Base-by-base conservation (phyloP, 2,329 filamentous ascomycete species). In the Hypoxylon sp. region DNA sequence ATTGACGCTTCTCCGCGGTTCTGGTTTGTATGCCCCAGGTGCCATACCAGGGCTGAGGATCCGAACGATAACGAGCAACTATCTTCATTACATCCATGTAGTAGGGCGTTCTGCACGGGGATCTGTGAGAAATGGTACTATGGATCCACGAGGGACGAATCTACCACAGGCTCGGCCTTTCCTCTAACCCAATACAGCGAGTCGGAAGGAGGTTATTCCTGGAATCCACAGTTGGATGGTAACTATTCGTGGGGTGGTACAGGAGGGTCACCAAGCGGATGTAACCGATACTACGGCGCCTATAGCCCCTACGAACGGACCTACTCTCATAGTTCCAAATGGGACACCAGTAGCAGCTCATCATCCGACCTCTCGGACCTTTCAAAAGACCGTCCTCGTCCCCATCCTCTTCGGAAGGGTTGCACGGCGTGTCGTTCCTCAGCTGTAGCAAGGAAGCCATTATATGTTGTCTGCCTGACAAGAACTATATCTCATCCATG, bases 171-270 rank as follows among this genome's bases (percentile, higher is more conserved):
- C n/a, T 42, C 55, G 6, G 37, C 51, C 4, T 31, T 56, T 9
- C 36, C 50, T 2, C 13, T 63, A 8, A 62, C 65, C 5, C 53
- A 60, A 23, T 67, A 60, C 7, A 62, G 59, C 19, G 59, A 63
- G 17, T 67, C 64, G 6, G 66, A 66, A 12, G 57, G 63, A 12
- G 57, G 41, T 2, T 61, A 40, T 42, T 67, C 63, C 5, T 62
- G 49, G 32, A 42, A 59, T 7, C 23, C 44, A 9, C 17, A 40
- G 6, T 43, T 31, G 6, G 36, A 42, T 2, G 55, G 53, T 36
- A 44, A 51, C 16, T 49, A 50, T 11, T 21, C 47, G n/a, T 55
- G 55, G 27, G 44, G 49, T n/a, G 48, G 41, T 19, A 55, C 43
- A 2, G 55, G 57, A n/a, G 58, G 49, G 2, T 52, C 46, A 9